Base-by-base conservation (phyloP, 2,329 filamentous ascomycete species). In the Sclerotinia subarctica region DNA sequence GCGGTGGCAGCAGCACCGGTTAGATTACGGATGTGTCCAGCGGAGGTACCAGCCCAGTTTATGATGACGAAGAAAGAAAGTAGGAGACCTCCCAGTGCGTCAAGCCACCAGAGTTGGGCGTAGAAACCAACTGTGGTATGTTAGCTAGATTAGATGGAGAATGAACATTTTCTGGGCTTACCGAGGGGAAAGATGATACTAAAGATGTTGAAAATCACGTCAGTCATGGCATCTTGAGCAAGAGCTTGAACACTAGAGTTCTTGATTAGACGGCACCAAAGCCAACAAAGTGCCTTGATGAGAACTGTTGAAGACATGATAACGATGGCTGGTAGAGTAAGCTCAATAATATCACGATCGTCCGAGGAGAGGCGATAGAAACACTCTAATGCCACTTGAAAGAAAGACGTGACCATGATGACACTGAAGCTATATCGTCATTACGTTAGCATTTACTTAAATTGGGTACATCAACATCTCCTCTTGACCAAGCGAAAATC, bases 41-140 rank as follows among this genome's bases (percentile, higher is more conserved):
- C 81, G 69, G 83, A 86, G 0, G 88, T 90, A 57, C 82, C 81
- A 1, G 84, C 84, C 88, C 88, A 90, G 78, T 90, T 88, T 77
- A 85, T 87, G 72, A 90, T 90, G 76, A 91, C 89, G 79, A 84
- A 90, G 5, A 90, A 77, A 0, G 88, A 89, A 0, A 91, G 80
- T 0, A 90, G 73, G 0, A 84, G 83, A 4, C 88, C 88, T 66
- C 88, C 88, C 0, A 84, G 80, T 7, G 82, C 80, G 74, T 91
- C 88, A 19, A 91, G 81, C 88, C 88, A 90, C 88, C 88, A 91
- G 19, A 89, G 74, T 32, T 85, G 76, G 5, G 84, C 80, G 60
- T 84, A 80, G 72, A 84, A 81, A 8, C 88, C 88, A 62, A 90
- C 82, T 78, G 17, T 32, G 38, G 19, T n/a, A 38, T 46, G 10